A percentile compares a stretch with the other conserved stretches of the same genome.
These are phyloP conservation scores for Scheffersomyces lignicola DNA, from an alignment of 1,139 yeast genomes.

Conservation along the genomic window DNA sequence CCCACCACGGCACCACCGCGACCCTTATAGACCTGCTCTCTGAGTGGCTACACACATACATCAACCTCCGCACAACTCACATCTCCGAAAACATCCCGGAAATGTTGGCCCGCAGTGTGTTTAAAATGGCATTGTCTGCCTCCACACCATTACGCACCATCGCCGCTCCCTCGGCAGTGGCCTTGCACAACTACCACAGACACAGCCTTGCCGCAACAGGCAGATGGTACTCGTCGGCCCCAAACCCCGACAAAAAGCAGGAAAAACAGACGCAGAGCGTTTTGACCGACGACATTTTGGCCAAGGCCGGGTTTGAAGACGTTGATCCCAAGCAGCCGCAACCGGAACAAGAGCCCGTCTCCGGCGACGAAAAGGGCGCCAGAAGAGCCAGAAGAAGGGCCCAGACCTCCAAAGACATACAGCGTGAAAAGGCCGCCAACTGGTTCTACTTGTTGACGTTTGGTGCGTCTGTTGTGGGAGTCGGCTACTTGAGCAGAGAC, in stretches of 20 bases:
- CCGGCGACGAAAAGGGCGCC: conserved; percentile 7
- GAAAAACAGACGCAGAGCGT: conserved; percentile 52
- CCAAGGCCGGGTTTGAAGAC: conserved; percentile 78
- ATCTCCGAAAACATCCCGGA: too few species aligned
- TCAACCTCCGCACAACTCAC: neutral
- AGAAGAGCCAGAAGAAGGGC: conserved; percentile 51
- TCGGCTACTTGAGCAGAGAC: conserved; percentile 77
- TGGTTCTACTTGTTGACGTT: conserved; percentile 64
- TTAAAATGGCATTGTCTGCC: too few species aligned
- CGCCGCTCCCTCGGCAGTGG: too few species aligned
- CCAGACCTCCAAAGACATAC: conserved; percentile 61
- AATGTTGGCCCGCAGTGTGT: too few species aligned
- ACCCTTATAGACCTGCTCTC: neutral
- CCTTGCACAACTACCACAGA: too few species aligned
- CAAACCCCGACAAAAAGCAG: conserved; percentile 14
- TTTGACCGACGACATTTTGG: conserved; percentile 77
- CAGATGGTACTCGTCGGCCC: conserved; percentile 22
- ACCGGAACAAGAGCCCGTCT: conserved; percentile 11
- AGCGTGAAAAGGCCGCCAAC: conserved; percentile 65
- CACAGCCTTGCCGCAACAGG: too few species aligned
- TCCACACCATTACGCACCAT: too few species aligned
- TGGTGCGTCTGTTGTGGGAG: conserved; percentile 62
- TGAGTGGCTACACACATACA: neutral
- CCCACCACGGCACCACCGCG: neutral
- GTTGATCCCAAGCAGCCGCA: conserved; percentile 16